Evolutionary conservation across 257 asterid genomes (phyloP).

Genomic region (Solanum medicagineum): DNA sequence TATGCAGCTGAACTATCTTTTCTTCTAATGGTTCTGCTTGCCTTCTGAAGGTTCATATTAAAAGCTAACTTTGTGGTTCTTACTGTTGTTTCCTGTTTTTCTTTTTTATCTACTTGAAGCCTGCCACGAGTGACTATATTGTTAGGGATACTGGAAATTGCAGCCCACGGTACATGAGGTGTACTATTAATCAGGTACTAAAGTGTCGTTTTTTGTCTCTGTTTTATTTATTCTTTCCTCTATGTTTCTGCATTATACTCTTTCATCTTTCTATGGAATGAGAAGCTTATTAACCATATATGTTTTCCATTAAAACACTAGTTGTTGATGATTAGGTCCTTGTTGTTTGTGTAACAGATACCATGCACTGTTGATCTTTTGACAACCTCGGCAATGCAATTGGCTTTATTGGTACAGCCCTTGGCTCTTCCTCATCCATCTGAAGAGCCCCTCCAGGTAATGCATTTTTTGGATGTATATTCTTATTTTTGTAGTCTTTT

Average conservation of each 20-base stretch:
- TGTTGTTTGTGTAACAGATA: constrained; percentile 30
- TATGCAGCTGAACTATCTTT: neutral
- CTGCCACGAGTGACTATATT: constrained; percentile 92
- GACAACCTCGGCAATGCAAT: constrained; percentile 94
- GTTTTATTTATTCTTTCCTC: neutral
- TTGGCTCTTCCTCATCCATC: constrained; percentile 94
- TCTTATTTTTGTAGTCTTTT: neutral
- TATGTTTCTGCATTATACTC: constrained; percentile 3
- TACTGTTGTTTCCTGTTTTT: constrained; percentile 1
- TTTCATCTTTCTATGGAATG: constrained; percentile 9
- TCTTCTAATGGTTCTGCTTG: neutral
- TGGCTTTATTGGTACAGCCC: constrained; percentile 96
- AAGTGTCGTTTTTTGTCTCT: neutral
- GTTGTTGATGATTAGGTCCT: neutral
- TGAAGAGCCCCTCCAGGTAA: constrained; percentile 95
- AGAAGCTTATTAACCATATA: neutral
- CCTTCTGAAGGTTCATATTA: neutral
- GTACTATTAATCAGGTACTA: constrained; percentile 80
- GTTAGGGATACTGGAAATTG: constrained; percentile 94
- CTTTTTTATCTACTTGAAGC: constrained; percentile 37
- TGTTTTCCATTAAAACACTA: neutral
- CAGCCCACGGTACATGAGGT: constrained; percentile 97
- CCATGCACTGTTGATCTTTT: constrained; percentile 92
- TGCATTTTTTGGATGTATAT: constrained; percentile 1
- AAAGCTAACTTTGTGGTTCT: neutral